Percentiles rank a stretch among this genome's conserved stretches.
Conservation (phyloP, 2,329 filamentous ascomycete species). For the Alternaria sp. region DNA sequence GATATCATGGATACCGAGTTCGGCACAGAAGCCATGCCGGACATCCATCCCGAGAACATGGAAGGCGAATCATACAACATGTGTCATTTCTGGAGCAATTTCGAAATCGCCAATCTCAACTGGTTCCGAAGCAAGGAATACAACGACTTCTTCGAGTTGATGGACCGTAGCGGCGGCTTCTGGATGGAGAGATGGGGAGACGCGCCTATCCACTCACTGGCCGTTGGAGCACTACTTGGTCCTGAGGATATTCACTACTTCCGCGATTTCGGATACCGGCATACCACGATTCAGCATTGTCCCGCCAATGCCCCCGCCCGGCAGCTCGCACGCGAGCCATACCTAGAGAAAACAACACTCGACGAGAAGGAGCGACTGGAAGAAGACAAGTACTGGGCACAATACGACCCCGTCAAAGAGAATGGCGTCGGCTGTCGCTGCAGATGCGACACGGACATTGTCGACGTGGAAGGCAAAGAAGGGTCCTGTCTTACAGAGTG, state of each 20-base stretch:
- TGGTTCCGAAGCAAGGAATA: conserved; percentile 99
- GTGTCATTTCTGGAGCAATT: conserved; percentile 99
- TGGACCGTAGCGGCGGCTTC: conserved; percentile 97
- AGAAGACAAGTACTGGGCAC: conserved; percentile 96
- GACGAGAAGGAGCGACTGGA: conserved; percentile 86
- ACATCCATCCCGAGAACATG: conserved; percentile 92
- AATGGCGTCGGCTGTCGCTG: conserved; percentile 97
- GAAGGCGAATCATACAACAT: conserved; percentile 99
- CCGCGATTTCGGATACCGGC: conserved; percentile 96
- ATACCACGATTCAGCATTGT: conserved; percentile 98
- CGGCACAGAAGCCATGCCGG: conserved; percentile 72
- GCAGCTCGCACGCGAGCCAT: conserved; percentile 83
- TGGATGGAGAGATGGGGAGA: conserved; percentile 99
- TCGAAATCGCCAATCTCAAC: conserved; percentile 92
- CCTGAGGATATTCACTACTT: conserved; percentile 95
- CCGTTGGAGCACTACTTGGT: conserved; percentile 84
- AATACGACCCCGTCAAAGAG: conserved; percentile 85
- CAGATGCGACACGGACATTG: conserved; percentile 95
- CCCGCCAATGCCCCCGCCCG: conserved; percentile 92
- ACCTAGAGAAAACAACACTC: conserved; percentile 79
- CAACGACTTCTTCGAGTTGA: conserved; percentile 98
- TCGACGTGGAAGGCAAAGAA: conserved; percentile 96
- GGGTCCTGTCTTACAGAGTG: conserved; percentile 95
- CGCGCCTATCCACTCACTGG: conserved; percentile 96
- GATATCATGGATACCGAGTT: conserved; percentile 82